phyloP scores from a whole-genome alignment of 164 flowering plant species.

The Tinospora cordifolia region DNA sequence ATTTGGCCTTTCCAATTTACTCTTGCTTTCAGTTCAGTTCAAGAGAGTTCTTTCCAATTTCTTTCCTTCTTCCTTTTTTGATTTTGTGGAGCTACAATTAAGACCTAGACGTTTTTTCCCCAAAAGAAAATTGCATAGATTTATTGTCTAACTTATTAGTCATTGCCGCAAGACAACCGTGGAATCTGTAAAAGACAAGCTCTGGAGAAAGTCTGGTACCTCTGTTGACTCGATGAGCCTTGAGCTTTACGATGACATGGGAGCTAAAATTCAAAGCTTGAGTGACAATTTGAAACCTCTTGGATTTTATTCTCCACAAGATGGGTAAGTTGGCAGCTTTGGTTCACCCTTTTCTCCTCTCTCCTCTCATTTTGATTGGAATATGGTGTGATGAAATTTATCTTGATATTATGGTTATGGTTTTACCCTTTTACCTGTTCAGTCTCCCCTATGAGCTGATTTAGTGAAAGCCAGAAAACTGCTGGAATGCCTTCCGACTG shows the following conservation, averaged over 20 bases:
- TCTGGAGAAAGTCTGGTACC: constrained; percentile 90
- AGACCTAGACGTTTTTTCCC: neutral
- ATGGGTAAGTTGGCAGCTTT: constrained; percentile 50
- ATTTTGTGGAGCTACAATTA: neutral
- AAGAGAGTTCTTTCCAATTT: neutral
- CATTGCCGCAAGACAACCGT: constrained; percentile 41
- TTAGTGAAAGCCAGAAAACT: too few species aligned
- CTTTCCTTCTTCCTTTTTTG: neutral
- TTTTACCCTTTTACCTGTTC: too few species aligned
- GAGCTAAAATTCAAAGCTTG: constrained; percentile 48
- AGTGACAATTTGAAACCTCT: constrained; percentile 55
- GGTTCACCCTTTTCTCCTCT: too few species aligned
- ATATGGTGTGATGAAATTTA: too few species aligned
- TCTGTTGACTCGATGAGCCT: constrained; percentile 77
- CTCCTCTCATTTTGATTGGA: neutral
- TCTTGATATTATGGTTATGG: too few species aligned
- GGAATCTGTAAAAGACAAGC: constrained; percentile 84
- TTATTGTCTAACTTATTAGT: neutral
- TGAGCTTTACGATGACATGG: constrained; percentile 71
- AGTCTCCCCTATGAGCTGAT: too few species aligned
- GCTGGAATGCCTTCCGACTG: too few species aligned
- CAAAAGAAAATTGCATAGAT: neutral
- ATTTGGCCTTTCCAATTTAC: too few species aligned
- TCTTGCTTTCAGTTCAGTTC: too few species aligned
- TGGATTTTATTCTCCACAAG: constrained; percentile 80